phyloP scores from a whole-genome alignment of 1,284 basidiomycete species.

The Ganoderma lingzhi region DNA sequence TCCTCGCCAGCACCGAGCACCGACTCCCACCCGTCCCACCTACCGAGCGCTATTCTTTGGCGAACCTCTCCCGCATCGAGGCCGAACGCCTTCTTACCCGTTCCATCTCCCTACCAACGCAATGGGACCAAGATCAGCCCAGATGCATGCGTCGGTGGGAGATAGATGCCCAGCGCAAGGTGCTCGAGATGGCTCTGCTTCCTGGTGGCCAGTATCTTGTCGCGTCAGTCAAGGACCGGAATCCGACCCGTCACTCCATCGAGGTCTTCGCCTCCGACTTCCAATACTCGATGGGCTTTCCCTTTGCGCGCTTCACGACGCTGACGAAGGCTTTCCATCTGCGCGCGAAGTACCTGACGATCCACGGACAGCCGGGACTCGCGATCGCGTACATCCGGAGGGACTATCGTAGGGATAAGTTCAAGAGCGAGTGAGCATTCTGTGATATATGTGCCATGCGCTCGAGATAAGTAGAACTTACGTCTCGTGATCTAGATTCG shows the following conservation, averaged over 20 bases:
- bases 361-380: slow-evolving; percentile 58
- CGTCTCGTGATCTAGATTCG: slow-evolving; percentile 43
- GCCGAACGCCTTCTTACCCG: slow-evolving; percentile 69
- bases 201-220: slow-evolving; percentile 77
- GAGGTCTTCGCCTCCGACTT: slow-evolving; percentile 67
- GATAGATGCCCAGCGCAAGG: slow-evolving; percentile 51
- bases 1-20: slow-evolving; percentile 57
- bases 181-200: slow-evolving; percentile 67
- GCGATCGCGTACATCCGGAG: slow-evolving; percentile 61
- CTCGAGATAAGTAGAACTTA: slow-evolving; percentile 30
- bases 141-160: slow-evolving; percentile 40
- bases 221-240: slow-evolving; percentile 59
- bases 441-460: slow-evolving; percentile 18
- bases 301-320: slow-evolving; percentile 58
- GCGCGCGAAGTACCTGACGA: slow-evolving; percentile 68
- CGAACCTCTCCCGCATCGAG: slow-evolving; percentile 58
- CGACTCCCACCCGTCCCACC: slow-evolving; percentile 72
- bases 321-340: slow-evolving; percentile 63
- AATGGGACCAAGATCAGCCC: slow-evolving; percentile 27
- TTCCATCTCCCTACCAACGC: slow-evolving; percentile 64
- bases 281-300: slow-evolving; percentile 51
- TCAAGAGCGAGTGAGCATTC: slow-evolving; percentile 10
- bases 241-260: slow-evolving; percentile 55
- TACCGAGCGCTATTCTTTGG: slow-evolving; percentile 55
- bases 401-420: slow-evolving; percentile 34